Evolutionary conservation across 2,329 filamentous ascomycete species (phyloP).

Genomic region (Acrodontium crateriforme): DNA sequence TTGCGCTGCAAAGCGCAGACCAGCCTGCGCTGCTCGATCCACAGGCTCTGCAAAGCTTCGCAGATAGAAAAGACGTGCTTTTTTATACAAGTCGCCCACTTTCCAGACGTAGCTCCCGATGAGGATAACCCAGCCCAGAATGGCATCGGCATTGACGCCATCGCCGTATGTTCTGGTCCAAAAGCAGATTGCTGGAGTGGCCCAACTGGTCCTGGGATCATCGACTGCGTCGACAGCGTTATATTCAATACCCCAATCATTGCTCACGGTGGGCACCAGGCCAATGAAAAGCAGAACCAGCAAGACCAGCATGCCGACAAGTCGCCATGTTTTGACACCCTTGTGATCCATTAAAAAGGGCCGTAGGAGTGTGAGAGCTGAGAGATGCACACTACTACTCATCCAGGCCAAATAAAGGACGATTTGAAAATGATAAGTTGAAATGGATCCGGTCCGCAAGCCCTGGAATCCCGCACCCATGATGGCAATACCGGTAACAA

Average conservation of each 20-base stretch:
- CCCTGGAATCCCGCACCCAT: conserved; percentile 13
- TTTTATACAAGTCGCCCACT: conserved; percentile 8
- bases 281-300: conserved; percentile 8
- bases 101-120: conserved; percentile 17
- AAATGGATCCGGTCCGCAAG: conserved; percentile 8
- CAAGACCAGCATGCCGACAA: conserved; percentile 11
- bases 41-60: background rate
- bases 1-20: background rate
- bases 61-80: background rate
- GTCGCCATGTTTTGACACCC: conserved; percentile 9
- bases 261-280: conserved; percentile 7
- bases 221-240: background rate
- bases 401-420: conserved; percentile 20
- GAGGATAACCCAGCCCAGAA: conserved; percentile 10
- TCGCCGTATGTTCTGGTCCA: conserved; percentile 5
- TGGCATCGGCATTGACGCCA: conserved; percentile 13
- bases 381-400: conserved; percentile 15
- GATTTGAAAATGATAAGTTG: conserved; percentile 16
- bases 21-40: background rate
- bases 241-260: conserved; percentile 6
- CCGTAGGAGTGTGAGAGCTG: conserved; percentile 10
- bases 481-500: conserved; percentile 17
- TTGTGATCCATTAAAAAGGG: conserved; percentile 6
- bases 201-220: background rate
- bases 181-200: conserved; percentile 4